Evolutionary conservation across 2,329 filamentous ascomycete species (phyloP), one percentile per base, ranked within the genome.

Genomic region (Macroventuria anomochaeta): DNA sequence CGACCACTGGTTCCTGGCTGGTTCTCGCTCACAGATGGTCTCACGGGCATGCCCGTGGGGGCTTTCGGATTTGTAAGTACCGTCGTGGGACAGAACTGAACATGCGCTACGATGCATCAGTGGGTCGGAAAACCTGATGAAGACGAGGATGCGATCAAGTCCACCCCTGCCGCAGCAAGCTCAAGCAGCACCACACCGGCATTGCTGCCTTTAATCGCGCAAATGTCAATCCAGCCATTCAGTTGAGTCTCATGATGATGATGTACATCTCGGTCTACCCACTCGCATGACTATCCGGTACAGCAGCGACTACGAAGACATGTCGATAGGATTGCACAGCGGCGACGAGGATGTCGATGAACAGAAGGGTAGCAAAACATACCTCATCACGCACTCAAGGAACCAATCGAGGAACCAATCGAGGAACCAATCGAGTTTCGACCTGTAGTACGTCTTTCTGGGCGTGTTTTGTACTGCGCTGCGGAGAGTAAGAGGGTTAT

Each of bases 191-290:
- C 32, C 77, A 71, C 63, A 82, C 63, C 64, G 83, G 68, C 63
- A 77, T 76, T 64, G 80, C 73, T 50, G 81, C 52, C 59, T 84
- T 50, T 68, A 43, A 75, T 82, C 13, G 71, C 78, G 13, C 68
- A 62, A 48, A 57, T 0, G 75, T 85, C 5, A 81, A 80, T 29
- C 81, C 83, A 0, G 80, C 78, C 1, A 77, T 85, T 0, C 84
- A 85, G 52, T 78, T 86, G 40, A 79, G 82, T 39, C 80, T 85
- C 46, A 72, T 86, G 0, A 77, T 84, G 20, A 87, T 87, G 84
- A 87, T 87, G 84, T 87, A 86, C 68, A 85, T 87, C 33, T 80
- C 81, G 1, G 78, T 82, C 4, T 85, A 82, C 50, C 85, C 85
- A 0, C 80, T 86, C 23, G 83, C 81, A 84, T 87, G 42, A 81